Percentiles rank a stretch among this genome's conserved stretches.
These are phyloP conservation scores for Chytriomyces confervae DNA, from an alignment of 192 early-diverging fungal genomes.

Conservation along the genomic window DNA sequence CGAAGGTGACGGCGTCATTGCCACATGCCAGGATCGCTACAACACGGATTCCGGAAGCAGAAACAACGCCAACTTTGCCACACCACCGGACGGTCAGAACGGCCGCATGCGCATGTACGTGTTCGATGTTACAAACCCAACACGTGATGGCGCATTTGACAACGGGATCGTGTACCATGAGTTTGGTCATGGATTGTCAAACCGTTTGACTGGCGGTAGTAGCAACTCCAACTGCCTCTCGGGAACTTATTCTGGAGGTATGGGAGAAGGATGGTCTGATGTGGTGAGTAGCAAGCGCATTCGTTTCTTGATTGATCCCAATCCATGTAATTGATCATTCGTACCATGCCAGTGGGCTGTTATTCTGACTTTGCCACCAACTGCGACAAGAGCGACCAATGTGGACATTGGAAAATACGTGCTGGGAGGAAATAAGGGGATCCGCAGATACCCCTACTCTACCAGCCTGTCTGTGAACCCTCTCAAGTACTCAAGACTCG, in stretches of 20 bases:
- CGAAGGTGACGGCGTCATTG: conserved; percentile 82
- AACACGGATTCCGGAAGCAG: conserved; percentile 90
- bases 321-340: background rate
- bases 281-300: conserved; percentile 25
- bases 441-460: conserved; percentile 67
- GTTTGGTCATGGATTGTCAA: conserved; percentile 39
- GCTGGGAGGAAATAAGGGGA: conserved; percentile 37
- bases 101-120: conserved; percentile 21
- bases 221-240: conserved; percentile 35
- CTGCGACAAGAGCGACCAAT: conserved; percentile 50
- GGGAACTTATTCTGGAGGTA: conserved; percentile 36
- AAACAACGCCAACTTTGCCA: conserved; percentile 94
- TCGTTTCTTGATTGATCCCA: background rate
- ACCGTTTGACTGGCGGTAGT: conserved; percentile 45
- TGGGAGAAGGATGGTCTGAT: conserved; percentile 48
- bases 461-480: conserved; percentile 54
- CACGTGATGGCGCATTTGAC: conserved; percentile 66
- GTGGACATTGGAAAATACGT: conserved; percentile 54
- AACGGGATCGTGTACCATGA: conserved; percentile 54
- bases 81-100: conserved; percentile 83
- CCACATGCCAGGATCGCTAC: conserved; percentile 36
- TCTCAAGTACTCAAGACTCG: conserved; percentile 40
- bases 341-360: conserved; percentile 62
- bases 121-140: conserved; percentile 48
- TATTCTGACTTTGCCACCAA: conserved; percentile 38